Base-by-base conservation (phyloP, 1,284 basidiomycete genomes). In the Microbotryum scabiosae region DNA sequence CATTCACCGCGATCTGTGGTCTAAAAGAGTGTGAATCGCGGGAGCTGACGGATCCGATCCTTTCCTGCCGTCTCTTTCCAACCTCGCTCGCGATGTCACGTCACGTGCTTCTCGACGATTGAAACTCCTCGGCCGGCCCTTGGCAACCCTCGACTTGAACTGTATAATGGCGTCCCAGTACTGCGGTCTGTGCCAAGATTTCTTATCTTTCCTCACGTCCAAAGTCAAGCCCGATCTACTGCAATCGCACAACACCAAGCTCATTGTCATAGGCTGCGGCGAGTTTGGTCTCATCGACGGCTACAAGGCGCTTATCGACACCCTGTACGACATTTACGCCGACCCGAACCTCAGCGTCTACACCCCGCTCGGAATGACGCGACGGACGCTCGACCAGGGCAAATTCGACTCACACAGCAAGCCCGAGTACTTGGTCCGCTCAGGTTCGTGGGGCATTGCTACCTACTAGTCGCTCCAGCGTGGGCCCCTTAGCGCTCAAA, bases 261-360 rank as follows among this genome's bases (percentile, higher is more conserved):
- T 86, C 5, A 75, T 82, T 2, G 70, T 86, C 26, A 75, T 87
- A 47, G 84, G 85, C 3, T 85, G 84, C 65, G 85, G 85, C 2
- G 80, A 82, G 30, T 82, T 79, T 77, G 68, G 78, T 26, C 74
- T 80, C 10, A 82, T 85, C 57, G 71, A 76, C 48, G 67, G 72
- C n/a, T 86, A 86, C 71, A 75, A 77, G 54, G 71, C 76, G 0
- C 51, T 53, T 7, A 56, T 69, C 28, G 54, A 12, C 0, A 54
- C 46, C 4, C 69, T 66, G 12, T 71, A 61, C 50, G 57, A 60
- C 2, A 79, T 85, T 36, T 85, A 81, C 65, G 81, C 84, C 4
- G 82, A 86, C 65, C 82, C 83, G 1, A 76, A 75, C 2, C 25
- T 14, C 18, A 32, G 8, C 6, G 23, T 20, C 28, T 36, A 61